phyloP scores from a whole-genome alignment of 164 flowering plant species.

The Chloranthus sessilifolius region DNA sequence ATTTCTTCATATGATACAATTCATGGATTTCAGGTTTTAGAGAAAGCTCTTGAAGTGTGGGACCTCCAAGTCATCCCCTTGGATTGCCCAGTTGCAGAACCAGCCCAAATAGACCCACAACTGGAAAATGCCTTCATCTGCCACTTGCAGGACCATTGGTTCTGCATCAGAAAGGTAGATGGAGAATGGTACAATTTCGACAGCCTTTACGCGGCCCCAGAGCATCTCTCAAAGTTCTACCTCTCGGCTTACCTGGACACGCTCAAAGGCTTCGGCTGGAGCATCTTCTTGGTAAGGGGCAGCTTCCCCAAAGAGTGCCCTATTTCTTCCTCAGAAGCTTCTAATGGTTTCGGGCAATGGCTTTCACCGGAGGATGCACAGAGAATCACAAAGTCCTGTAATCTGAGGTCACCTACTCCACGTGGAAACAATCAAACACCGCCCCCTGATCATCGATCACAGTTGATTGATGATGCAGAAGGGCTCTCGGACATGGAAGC shows the following conservation, averaged over 20 bases:
- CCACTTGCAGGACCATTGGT: slow-evolving; percentile 94
- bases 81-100: slow-evolving; percentile 77
- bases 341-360: slow-evolving; percentile 89
- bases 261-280: slow-evolving; percentile 84
- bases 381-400: slow-evolving; percentile 73
- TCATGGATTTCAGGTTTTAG: slow-evolving; percentile 67
- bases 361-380: slow-evolving; percentile 84
- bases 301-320: slow-evolving; percentile 87
- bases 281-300: slow-evolving; percentile 87
- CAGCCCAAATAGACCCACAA: slow-evolving; percentile 84
- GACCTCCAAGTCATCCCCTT: slow-evolving; percentile 86
- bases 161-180: slow-evolving; percentile 87
- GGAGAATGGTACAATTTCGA: slow-evolving; percentile 98
- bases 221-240: slow-evolving; percentile 93
- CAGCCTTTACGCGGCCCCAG: slow-evolving; percentile 87
- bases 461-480: neutral
- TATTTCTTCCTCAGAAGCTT: slow-evolving; percentile 63
- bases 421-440: slow-evolving; percentile 8
- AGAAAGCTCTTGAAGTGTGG: slow-evolving; percentile 96
- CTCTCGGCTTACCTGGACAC: slow-evolving; percentile 90
- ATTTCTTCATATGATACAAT: too few relatives aligned
- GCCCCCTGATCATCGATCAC: slow-evolving; percentile 22
- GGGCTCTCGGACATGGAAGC: slow-evolving; percentile 51
- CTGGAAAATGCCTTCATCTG: slow-evolving; percentile 89
- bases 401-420: slow-evolving; percentile 21